Evolutionary conservation across 345 rosid genomes (phyloP), one percentile per base, ranked within the genome.

Genomic region (Boechera stricta): DNA sequence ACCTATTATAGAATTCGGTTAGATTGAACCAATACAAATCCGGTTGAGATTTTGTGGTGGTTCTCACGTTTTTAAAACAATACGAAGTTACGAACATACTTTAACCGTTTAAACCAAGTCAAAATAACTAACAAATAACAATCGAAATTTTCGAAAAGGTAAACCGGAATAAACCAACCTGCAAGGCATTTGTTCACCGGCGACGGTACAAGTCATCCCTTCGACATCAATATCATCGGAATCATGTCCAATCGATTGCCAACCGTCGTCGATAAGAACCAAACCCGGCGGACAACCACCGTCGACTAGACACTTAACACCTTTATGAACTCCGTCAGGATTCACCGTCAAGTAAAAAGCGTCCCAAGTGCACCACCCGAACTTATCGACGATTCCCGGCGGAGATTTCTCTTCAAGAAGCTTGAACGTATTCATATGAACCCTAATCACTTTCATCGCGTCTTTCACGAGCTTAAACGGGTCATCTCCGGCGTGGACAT

Each of bases 311-410:
- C 87, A 83, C 54, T 89, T 81, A 0, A 92, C 94, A 2, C 97
- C 98, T 31, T 94, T 86, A 83, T 85, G 78, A 18, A 94, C 73
- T 0, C 98, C 98, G 8, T 86, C 83, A 6, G 99, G 99, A 76
- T 91, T 78, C 71, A 92, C 98, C 0, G 90, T 85, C 53, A 95
- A 90, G 65, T 95, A 95, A 72, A 95, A 92, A 41, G 99, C 99
- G 47, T 95, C 99, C 99, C 99, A 95, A 9, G 99, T 91, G 65
- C 98, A 92, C 99, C 99, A 95, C 1, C 99, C 99, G 52, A 95
- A 95, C 64, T 95, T 95, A 69, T 91, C 98, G 7, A 95, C 94
- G 45, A 95, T 86, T 0, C 91, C 90, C 0, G 99, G 99, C 6
- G 97, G 90, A 5, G 77, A 78, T 72, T 95, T 95, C 74, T 95